Evolutionary conservation across 306 rosid species (phyloP), one percentile per base, ranked within the genome.

Genomic region (Casuarina cunninghamiana): DNA sequence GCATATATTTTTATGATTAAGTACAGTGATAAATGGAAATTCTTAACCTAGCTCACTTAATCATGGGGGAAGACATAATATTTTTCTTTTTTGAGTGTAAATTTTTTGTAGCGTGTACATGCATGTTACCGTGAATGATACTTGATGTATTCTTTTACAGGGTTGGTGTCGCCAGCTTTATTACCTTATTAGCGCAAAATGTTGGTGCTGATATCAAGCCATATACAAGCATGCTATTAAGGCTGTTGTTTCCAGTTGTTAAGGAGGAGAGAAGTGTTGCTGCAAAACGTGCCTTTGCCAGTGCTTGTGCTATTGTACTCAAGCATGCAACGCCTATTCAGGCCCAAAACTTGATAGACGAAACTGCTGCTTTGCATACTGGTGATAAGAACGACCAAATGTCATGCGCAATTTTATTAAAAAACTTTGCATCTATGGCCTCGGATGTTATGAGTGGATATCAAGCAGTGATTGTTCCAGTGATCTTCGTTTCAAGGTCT

Each of bases 111-210:
- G 32, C 32, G 10, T 58, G 65, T 58, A 26, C 65, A 8, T 2
- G 26, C 9, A 15, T 62, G 19, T 11, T 16, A 50, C 43, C 74
- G 71, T 54, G 74, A 69, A 57, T 58, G 76, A 51, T 26, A 65
- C 57, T 69, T 58, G 68, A 8, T 3, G 8, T 69, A 51, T 55
- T 37, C 57, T 67, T 54, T 73, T 77, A 83, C 93, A 94, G 98
- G 89, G 98, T 92, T 87, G 98, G 98, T 77, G 92, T 92, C 67
- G 98, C 98, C 80, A 95, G 85, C 86, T 95, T 95, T 77, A 88
- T 89, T 69, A 80, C 88, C 83, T 73, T 92, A 81, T 85, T 95
- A 74, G 90, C 90, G 82, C 97, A 91, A 81, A 87, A 91, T 74
- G 94, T 92, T 68, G 93, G 93, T 37, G 81, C 53, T 80, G 98